A percentile compares a stretch with the other conserved stretches of the same genome.
These are phyloP conservation scores for Colletotrichum lupini DNA, from an alignment of 2,329 filamentous ascomycete genomes.

Conservation along the genomic window DNA sequence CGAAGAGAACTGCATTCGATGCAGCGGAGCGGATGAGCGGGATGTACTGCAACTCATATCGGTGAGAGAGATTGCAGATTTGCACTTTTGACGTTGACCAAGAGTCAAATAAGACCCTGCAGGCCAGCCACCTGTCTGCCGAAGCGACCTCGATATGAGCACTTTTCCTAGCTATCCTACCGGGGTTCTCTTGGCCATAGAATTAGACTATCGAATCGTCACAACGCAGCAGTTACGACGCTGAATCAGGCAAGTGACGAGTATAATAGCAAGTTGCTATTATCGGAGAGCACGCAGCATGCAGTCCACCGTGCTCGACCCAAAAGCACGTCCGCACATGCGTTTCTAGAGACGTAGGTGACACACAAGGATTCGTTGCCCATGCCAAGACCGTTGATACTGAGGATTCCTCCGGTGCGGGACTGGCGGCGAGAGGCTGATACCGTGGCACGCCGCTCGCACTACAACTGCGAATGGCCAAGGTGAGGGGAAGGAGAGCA, in stretches of 20 bases:
- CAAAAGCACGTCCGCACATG: constrained; percentile 8
- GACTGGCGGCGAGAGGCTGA: constrained; percentile 24
- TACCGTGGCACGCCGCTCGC: background rate
- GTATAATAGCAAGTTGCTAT: background rate
- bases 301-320: constrained; percentile 10
- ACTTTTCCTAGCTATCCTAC: background rate
- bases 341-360: constrained; percentile 23
- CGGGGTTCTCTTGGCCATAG: constrained; percentile 4
- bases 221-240: background rate
- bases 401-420: background rate
- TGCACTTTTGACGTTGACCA: background rate
- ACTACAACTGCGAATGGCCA: background rate
- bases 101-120: constrained; percentile 7
- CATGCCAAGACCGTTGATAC: constrained; percentile 2
- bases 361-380: constrained; percentile 15
- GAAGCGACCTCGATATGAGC: constrained; percentile 3
- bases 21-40: constrained; percentile 13
- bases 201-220: constrained; percentile 11
- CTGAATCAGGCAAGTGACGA: constrained; percentile 15
- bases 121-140: constrained; percentile 8
- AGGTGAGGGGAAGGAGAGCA: background rate
- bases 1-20: constrained; percentile 16
- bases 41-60: constrained; percentile 9
- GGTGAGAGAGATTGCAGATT: background rate
- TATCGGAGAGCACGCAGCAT: background rate